Conservation (phyloP, 225 moss, liverwort and hornwort genomes). For the Climacium dendroides region DNA sequence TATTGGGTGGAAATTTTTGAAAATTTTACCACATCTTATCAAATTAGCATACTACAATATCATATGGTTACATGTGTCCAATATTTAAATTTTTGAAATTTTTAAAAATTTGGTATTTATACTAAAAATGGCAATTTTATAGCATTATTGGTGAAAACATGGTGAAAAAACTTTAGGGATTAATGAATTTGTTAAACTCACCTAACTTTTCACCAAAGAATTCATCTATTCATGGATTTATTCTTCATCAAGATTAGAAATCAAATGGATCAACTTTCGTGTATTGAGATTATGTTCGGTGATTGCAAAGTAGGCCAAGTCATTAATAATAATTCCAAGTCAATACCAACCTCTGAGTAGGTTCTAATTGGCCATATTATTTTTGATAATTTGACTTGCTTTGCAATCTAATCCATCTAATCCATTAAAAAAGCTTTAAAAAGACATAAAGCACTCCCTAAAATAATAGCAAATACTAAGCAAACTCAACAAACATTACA, state of each 20-base stretch:
- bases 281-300: not conserved
- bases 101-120: too few species aligned
- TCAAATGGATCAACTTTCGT: not conserved
- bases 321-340: not conserved
- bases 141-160: too few species aligned
- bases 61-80: too few species aligned
- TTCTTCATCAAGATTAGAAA: not conserved
- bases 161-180: too few species aligned
- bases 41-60: too few species aligned
- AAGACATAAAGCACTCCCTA: not conserved
- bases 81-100: too few species aligned
- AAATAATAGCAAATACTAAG: not conserved
- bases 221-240: not conserved
- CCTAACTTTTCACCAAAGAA: not conserved
- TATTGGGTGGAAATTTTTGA: too few species aligned
- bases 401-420: not conserved
- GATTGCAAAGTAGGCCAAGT: not conserved
- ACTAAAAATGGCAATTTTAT: too few species aligned
- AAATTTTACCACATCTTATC: too few species aligned
- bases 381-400: not conserved
- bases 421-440: too few species aligned
- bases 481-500: not conserved
- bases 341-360: fast-evolving
- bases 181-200: too few species aligned
- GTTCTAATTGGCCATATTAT: not conserved